Evolutionary conservation across 345 rosid species (phyloP).

Genomic region (Dipteronia dyeriana): DNA sequence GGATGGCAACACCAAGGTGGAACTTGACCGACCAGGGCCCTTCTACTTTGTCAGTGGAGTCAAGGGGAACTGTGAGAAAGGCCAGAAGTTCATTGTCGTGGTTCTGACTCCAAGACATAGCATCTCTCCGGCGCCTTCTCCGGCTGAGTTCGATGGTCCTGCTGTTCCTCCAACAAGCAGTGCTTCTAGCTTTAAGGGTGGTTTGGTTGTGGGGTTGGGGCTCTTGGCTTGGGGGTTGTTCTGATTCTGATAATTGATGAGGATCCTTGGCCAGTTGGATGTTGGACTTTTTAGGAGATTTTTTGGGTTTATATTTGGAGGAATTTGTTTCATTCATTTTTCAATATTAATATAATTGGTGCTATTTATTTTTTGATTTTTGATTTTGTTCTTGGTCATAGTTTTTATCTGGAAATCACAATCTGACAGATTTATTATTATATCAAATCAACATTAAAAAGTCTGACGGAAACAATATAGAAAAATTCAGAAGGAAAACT

Average conservation of each 20-base stretch:
- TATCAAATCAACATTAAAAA: too few relatives aligned
- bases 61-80: conserved; percentile 69
- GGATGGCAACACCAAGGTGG: conserved; percentile 69
- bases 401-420: neutral
- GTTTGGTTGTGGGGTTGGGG: conserved; percentile 17
- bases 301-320: neutral
- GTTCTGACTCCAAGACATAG: conserved; percentile 50
- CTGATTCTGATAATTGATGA: conserved; percentile 3
- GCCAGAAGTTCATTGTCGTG: conserved; percentile 70
- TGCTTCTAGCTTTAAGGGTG: conserved; percentile 30
- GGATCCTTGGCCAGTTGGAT: neutral
- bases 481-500: too few relatives aligned
- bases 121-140: conserved; percentile 78
- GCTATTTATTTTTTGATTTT: neutral
- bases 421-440: too few relatives aligned
- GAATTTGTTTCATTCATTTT: conserved; percentile 10
- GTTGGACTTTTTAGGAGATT: conserved; percentile 4
- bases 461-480: neutral
- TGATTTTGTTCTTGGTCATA: neutral
- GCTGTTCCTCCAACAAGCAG: conserved; percentile 64
- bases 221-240: conserved; percentile 34
- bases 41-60: conserved; percentile 83
- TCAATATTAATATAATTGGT: neutral
- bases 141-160: conserved; percentile 52
- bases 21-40: conserved; percentile 59